Conservation (phyloP, 768 basidiomycete genomes). For the Psilocybe sp. region DNA sequence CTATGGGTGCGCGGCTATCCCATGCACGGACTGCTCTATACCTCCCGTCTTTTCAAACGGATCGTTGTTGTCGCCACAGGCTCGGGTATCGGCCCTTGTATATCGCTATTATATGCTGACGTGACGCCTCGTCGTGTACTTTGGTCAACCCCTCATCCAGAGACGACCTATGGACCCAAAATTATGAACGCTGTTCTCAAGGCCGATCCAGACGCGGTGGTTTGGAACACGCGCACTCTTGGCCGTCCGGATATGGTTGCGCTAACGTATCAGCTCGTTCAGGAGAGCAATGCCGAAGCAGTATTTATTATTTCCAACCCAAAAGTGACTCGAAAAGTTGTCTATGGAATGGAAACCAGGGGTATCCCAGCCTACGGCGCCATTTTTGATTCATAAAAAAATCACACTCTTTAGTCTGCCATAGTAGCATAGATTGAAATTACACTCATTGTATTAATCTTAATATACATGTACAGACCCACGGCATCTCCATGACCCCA, state of each 20-base stretch:
- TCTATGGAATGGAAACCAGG: conserved; percentile 37
- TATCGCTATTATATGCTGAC: conserved; percentile 32
- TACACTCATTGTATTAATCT: no score
- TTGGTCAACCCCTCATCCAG: conserved; percentile 40
- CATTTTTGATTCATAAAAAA: conserved; percentile 34
- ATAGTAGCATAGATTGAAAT: no score
- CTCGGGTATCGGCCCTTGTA: conserved; percentile 48
- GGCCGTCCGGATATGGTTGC: conserved; percentile 40
- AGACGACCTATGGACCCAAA: conserved; percentile 37
- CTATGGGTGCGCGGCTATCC: conserved; percentile 56
- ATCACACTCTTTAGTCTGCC: no score
- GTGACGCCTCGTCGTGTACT: conserved; percentile 34
- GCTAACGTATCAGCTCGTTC: conserved; percentile 34
- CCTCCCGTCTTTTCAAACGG: conserved; percentile 46
- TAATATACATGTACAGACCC: no score
- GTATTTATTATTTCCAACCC: conserved; percentile 40
- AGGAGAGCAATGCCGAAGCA: conserved; percentile 36
- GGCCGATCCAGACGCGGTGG: conserved; percentile 35
- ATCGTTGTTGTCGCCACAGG: conserved; percentile 55
- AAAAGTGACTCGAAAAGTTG: conserved; percentile 34
- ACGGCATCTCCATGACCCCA: no score
- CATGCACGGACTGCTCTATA: conserved; percentile 46
- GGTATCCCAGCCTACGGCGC: conserved; percentile 40
- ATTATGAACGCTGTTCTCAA: conserved; percentile 36
- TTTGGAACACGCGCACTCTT: conserved; percentile 35